Conservation (phyloP, 2,329 filamentous ascomycete species). For the Colletotrichum endophyticum region DNA sequence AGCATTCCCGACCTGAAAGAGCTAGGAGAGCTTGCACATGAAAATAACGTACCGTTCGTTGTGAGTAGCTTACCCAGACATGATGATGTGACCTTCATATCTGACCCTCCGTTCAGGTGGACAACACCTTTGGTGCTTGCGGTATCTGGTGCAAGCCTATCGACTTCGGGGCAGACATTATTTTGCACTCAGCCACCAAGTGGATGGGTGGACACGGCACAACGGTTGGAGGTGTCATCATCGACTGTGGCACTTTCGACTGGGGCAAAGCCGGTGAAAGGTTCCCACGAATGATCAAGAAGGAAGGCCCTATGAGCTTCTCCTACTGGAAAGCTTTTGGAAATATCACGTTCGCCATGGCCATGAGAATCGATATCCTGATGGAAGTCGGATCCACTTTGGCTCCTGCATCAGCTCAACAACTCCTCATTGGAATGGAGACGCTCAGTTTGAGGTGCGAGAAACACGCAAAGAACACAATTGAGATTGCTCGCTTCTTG, state of each 20-base stretch:
- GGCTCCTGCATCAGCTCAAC: slow-evolving; percentile 75
- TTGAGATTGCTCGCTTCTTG: slow-evolving; percentile 70
- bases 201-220: slow-evolving; percentile 79
- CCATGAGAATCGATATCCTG: slow-evolving; percentile 66
- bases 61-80: background rate
- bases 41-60: slow-evolving; percentile 33
- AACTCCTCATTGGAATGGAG: slow-evolving; percentile 72
- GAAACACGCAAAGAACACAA: slow-evolving; percentile 69
- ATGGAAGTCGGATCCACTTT: slow-evolving; percentile 70
- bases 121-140: slow-evolving; percentile 76
- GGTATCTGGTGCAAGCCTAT: slow-evolving; percentile 71
- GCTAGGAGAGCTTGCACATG: slow-evolving; percentile 64
- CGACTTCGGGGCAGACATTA: slow-evolving; percentile 72
- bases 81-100: background rate
- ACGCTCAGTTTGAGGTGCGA: slow-evolving; percentile 71
- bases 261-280: slow-evolving; percentile 65
- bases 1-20: slow-evolving; percentile 76
- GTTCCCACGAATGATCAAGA: slow-evolving; percentile 73
- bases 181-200: slow-evolving; percentile 74
- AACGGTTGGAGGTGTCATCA: slow-evolving; percentile 70
- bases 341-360: slow-evolving; percentile 73
- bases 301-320: slow-evolving; percentile 41
- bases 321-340: slow-evolving; percentile 36
- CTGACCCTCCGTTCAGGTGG: slow-evolving; percentile 40
- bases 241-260: slow-evolving; percentile 74